Base-by-base conservation (phyloP, 129 eudicot genomes). In the Chrysanthemum lavandulifolium region DNA sequence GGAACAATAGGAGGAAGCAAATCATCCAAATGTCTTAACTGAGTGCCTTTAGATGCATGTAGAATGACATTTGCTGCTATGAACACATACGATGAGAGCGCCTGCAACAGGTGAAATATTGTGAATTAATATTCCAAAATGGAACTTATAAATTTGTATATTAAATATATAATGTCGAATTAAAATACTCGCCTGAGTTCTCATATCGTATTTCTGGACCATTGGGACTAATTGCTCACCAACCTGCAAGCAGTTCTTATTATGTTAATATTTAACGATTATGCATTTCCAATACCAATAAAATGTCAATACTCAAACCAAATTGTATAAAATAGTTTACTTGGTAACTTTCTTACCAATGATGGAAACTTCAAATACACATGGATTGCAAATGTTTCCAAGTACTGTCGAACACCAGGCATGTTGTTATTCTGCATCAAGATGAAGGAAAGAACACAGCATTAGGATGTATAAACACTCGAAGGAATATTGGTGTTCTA, bases 321-420 rank as follows among this genome's bases (percentile, higher is more conserved):
- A 40, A 10, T 40, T 6, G 47, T 40, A 40, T 2, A 40, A 40
- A 8, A 40, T 40, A 7, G 10, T 40, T 40, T 40, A 40, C 47
- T 1, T 9, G 25, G 21, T 47, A 47, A 21, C 49, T 62, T 61
- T 72, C 84, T 66, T 80, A 91, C 97, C 90, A 88, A 76, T 25
- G 74, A 75, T 25, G 99, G 97, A 68, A 95, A 95, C 63, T 80
- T 91, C 79, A 95, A 72, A 80, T 83, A 95, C 72, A 91, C 72
- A 65, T 76, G 69, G 50, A 95, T 86, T 23, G 96, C 97, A 82
- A 95, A 86, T 13, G 96, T 90, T 80, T 95, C 99, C 91, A 88
- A n/a, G 83, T 95, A 95, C 74, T 95, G 99, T 11, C 99, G 96
- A 76, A 95, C 99, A 73, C 84, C 85, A 65, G 99, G 97, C 83